Percentiles rank a stretch among this genome's conserved stretches.
Conservation (phyloP, 73 alveolate genomes). For the Paramecium sonneborni region DNA sequence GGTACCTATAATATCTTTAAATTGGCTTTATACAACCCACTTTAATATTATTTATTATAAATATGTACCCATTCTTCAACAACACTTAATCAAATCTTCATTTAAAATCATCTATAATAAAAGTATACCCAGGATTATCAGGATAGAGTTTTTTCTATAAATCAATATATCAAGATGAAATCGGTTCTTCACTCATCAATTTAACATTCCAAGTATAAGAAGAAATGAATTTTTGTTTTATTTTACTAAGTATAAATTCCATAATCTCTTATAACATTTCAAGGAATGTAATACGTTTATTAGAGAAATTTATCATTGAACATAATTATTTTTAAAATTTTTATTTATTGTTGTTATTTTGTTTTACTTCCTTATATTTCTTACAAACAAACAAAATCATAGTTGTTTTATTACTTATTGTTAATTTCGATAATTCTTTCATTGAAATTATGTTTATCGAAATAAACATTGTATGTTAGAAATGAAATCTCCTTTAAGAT, state of each 20-base stretch:
- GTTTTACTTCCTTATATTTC: no score
- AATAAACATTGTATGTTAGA: conserved; percentile 74
- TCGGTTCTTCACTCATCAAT: conserved; percentile 6
- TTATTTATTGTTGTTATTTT: no score
- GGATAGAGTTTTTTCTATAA: conserved; percentile 1
- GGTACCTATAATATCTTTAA: background rate
- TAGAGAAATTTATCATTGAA: conserved; percentile 20
- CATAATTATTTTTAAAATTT: conserved; percentile 31
- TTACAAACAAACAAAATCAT: conserved; percentile 71
- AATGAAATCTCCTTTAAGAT: conserved; percentile 43
- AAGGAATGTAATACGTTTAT: conserved; percentile 54
- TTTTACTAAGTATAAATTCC: conserved; percentile 67
- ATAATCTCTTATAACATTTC: conserved; percentile 63
- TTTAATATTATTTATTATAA: background rate
- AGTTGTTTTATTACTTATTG: conserved; percentile 50
- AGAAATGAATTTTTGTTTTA: conserved; percentile 8
- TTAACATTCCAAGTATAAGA: conserved; percentile 54
- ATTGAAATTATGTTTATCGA: conserved; percentile 66
- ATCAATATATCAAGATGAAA: background rate
- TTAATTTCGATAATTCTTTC: conserved; percentile 66
- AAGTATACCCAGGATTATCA: conserved; percentile 38
- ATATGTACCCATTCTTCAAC: background rate
- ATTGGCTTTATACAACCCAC: background rate
- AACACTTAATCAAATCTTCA: conserved; percentile 60
- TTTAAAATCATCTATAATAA: background rate